These are phyloP conservation scores for Aspergillus sclerotioniger DNA, from an alignment of 495 filamentous ascomycete species.

Conservation along the genomic window DNA sequence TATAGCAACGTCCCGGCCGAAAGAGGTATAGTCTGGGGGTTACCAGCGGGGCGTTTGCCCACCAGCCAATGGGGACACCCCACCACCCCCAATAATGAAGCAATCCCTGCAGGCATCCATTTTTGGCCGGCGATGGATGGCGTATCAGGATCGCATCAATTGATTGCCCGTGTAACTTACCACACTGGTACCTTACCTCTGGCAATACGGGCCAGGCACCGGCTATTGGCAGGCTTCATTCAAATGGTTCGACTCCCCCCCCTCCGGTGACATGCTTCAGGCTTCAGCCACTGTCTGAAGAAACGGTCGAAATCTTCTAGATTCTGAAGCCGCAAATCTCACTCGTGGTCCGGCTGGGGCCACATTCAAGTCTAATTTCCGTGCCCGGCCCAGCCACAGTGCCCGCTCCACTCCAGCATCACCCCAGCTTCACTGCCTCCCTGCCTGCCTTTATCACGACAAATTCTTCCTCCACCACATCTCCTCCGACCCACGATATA, in stretches of 20 bases:
- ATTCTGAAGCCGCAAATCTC: background rate
- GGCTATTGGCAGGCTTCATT: background rate
- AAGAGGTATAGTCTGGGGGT: background rate
- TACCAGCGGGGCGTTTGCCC: background rate
- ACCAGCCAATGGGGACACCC: background rate
- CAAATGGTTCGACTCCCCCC: too few species aligned
- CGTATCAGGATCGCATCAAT: background rate
- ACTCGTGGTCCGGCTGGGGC: background rate
- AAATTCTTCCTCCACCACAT: background rate
- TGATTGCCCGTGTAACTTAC: background rate
- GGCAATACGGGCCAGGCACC: too few species aligned
- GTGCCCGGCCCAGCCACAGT: background rate
- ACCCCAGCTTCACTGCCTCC: background rate
- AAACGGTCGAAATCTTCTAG: background rate
- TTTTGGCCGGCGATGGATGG: background rate
- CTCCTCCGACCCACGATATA: background rate
- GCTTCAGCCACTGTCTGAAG: background rate
- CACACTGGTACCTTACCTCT: background rate
- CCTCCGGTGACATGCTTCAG: background rate
- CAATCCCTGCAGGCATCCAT: slow-evolving; percentile 16
- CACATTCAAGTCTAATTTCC: background rate
- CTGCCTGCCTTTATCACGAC: background rate
- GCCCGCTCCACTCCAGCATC: slow-evolving; percentile 3
- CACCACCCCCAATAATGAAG: slow-evolving; percentile 6
- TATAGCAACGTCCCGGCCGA: background rate